phyloP scores from a whole-genome alignment of 768 basidiomycete species.

The Termitomyces sp. region DNA sequence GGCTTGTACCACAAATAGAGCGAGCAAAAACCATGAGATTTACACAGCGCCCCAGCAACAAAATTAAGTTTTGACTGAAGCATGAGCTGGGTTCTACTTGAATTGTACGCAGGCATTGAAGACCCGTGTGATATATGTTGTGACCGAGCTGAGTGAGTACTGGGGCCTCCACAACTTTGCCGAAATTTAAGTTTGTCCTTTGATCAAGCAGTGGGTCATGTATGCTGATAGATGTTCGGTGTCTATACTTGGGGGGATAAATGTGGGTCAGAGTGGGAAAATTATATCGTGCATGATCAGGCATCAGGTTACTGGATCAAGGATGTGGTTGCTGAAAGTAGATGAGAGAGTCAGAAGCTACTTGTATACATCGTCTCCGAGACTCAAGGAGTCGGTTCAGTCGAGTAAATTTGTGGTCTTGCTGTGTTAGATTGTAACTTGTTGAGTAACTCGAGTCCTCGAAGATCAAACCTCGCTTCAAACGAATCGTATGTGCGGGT shows the following conservation, averaged over 20 bases:
- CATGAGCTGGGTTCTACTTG: background rate
- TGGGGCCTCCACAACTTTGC: background rate
- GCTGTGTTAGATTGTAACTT: background rate
- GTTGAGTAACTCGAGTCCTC: background rate
- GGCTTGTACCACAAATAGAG: background rate
- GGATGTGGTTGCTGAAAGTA: too few relatives aligned
- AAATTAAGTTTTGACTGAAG: background rate
- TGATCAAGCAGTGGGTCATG: background rate
- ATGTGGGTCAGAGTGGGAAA: background rate
- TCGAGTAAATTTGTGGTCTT: background rate
- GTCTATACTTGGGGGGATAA: background rate
- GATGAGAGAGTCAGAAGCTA: background rate
- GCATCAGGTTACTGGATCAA: background rate
- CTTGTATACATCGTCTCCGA: background rate
- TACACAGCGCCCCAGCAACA: background rate
- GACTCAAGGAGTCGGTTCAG: background rate
- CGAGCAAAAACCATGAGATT: background rate
- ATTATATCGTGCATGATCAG: background rate
- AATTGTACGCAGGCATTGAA: background rate
- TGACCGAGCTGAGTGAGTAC: background rate
- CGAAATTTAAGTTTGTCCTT: background rate
- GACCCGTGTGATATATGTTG: background rate
- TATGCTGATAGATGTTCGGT: background rate
- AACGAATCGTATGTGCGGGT: background rate
- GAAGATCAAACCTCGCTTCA: background rate